Percentiles rank a stretch among this genome's conserved stretches.
Conservation (phyloP, 108 stramenopile species). For the Skeletonema marinoi region DNA sequence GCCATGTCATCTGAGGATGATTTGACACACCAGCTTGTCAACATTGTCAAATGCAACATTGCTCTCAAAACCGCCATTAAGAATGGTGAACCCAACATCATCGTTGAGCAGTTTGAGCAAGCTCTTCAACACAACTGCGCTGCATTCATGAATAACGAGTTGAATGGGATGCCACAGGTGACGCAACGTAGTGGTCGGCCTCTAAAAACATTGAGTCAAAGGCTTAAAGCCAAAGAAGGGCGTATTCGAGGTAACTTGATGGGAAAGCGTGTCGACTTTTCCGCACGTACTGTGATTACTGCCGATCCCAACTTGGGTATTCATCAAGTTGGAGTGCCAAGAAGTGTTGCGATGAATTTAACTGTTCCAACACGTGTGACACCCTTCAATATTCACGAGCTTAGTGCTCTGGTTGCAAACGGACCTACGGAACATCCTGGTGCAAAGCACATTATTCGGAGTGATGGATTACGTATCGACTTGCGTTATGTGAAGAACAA, state of each 20-base stretch:
- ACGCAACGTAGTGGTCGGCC: constrained; percentile 96
- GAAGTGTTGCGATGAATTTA: constrained; percentile 95
- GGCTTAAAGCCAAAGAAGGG: constrained; percentile 99
- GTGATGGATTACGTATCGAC: constrained; percentile 94
- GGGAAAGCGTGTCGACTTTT: constrained; percentile 99
- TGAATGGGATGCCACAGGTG: constrained; percentile 90
- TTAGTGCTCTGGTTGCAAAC: constrained; percentile 89
- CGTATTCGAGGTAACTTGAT: constrained; percentile 99
- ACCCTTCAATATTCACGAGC: constrained; percentile 88
- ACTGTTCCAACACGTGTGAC: constrained; percentile 98
- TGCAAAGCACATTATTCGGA: constrained; percentile 95
- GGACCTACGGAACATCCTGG: constrained; percentile 97
- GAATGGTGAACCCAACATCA: constrained; percentile 92
- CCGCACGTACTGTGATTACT: constrained; percentile 98
- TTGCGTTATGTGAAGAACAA: constrained; percentile 95
- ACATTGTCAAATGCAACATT: constrained; percentile 95
- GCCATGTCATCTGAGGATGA: constrained; percentile 91
- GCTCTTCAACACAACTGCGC: constrained; percentile 95
- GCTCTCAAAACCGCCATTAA: constrained; percentile 85
- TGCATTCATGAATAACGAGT: constrained; percentile 94
- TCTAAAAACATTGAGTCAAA: constrained; percentile 93
- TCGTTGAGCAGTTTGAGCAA: constrained; percentile 95
- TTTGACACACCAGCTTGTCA: constrained; percentile 96
- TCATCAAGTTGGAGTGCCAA: constrained; percentile 98
- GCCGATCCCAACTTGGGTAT: constrained; percentile 99